Conservation (phyloP, 2,329 filamentous ascomycete genomes). For the Daldinia sp. region DNA sequence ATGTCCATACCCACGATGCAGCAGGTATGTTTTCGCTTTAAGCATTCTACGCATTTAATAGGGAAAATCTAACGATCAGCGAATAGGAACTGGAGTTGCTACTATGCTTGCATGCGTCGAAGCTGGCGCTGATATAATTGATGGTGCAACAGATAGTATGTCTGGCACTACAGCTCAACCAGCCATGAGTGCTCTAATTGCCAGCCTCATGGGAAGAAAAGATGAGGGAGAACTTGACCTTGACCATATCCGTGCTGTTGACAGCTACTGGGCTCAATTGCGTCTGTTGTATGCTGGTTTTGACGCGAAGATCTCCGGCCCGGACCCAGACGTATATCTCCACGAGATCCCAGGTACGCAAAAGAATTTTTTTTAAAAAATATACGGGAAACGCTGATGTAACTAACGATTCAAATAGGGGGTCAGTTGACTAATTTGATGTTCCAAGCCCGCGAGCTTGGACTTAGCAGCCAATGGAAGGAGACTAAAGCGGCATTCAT, state of each 20-base stretch:
- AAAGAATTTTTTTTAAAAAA: too few species aligned
- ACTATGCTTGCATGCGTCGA: not conserved
- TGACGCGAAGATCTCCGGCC: not conserved
- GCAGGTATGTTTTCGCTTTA: not conserved
- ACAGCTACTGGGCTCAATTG: not conserved
- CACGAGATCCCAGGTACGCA: not conserved
- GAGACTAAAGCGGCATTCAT: not conserved
- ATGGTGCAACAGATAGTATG: not conserved
- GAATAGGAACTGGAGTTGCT: not conserved
- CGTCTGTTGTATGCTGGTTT: not conserved
- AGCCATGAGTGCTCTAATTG: not conserved
- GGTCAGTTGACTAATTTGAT: not conserved
- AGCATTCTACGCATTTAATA: not conserved
- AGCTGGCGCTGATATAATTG: not conserved
- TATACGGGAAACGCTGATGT: too few species aligned
- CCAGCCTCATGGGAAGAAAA: not conserved
- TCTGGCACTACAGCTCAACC: not conserved
- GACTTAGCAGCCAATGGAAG: not conserved
- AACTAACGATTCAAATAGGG: not conserved
- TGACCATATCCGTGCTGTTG: not conserved
- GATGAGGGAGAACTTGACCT: not conserved
- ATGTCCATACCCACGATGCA: not conserved
- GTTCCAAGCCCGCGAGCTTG: not conserved
- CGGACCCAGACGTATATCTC: not conserved
- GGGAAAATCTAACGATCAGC: not conserved